Percentiles rank a stretch among this genome's conserved stretches.
Conservation (phyloP, 225 moss, liverwort and hornwort genomes). For the Thuidium tamariscinum region DNA sequence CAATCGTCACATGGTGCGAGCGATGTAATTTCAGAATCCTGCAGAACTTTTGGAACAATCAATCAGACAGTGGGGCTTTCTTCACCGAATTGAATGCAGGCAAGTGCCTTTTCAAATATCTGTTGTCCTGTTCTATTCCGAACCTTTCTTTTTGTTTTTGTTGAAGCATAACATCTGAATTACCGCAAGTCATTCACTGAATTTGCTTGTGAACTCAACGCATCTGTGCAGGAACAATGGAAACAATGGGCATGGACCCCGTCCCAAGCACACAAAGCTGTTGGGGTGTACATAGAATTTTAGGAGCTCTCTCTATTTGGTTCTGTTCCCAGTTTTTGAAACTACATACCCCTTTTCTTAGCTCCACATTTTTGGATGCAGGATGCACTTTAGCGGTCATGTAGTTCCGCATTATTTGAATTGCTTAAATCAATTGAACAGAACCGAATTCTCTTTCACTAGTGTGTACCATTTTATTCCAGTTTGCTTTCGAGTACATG, state of each 20-base stretch:
- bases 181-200: background rate
- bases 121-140: background rate
- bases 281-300: constrained; percentile 14
- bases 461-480: background rate
- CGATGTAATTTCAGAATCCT: constrained; percentile 24
- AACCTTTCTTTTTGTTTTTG: background rate
- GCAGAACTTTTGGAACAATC: constrained; percentile 8
- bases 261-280: background rate
- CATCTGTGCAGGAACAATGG: background rate
- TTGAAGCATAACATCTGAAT: background rate
- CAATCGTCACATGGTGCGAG: background rate
- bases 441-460: background rate
- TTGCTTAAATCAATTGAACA: background rate
- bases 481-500: background rate
- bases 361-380: constrained; percentile 5
- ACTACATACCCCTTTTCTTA: background rate
- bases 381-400: background rate
- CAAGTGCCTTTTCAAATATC: background rate
- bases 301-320: background rate
- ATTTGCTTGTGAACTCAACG: background rate
- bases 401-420: background rate
- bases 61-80: background rate
- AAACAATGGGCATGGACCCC: background rate
- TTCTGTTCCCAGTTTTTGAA: background rate
- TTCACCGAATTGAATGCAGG: constrained; percentile 12